Conservation (phyloP, 768 basidiomycete genomes). For the Termitomyces sp. region DNA sequence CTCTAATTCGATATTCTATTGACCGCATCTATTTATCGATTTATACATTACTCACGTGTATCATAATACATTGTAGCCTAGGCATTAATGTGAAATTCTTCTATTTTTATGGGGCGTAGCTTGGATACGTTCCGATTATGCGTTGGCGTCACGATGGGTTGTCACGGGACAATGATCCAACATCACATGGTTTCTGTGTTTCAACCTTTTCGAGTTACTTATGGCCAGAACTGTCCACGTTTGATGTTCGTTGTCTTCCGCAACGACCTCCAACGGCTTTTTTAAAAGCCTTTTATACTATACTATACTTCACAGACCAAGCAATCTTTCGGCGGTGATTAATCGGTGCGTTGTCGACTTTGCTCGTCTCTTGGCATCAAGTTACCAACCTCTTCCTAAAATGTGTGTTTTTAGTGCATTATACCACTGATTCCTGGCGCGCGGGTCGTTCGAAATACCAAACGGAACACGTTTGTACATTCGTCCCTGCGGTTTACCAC, state of each 20-base stretch:
- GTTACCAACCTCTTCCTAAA: neutral
- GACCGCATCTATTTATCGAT: neutral
- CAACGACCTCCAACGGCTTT: neutral
- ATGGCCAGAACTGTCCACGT: neutral
- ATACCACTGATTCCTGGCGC: neutral
- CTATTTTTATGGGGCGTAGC: too few species aligned
- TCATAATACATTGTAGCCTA: neutral
- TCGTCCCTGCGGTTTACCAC: neutral
- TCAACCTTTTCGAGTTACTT: neutral
- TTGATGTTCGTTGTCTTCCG: neutral
- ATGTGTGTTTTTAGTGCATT: neutral
- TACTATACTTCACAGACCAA: neutral
- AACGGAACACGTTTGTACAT: neutral
- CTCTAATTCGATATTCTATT: slow-evolving; percentile 1
- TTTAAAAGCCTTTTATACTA: neutral
- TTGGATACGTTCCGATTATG: too few species aligned
- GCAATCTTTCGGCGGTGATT: neutral
- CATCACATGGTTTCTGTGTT: slow-evolving; percentile 10
- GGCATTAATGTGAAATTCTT: neutral
- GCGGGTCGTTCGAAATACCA: neutral
- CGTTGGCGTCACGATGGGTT: neutral
- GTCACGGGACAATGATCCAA: slow-evolving; percentile 2
- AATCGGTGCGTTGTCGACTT: slow-evolving; percentile 1
- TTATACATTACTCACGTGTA: neutral
- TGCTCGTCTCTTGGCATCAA: neutral